Conservation (phyloP, 305 asterid genomes). For the Fraxinus sp. region DNA sequence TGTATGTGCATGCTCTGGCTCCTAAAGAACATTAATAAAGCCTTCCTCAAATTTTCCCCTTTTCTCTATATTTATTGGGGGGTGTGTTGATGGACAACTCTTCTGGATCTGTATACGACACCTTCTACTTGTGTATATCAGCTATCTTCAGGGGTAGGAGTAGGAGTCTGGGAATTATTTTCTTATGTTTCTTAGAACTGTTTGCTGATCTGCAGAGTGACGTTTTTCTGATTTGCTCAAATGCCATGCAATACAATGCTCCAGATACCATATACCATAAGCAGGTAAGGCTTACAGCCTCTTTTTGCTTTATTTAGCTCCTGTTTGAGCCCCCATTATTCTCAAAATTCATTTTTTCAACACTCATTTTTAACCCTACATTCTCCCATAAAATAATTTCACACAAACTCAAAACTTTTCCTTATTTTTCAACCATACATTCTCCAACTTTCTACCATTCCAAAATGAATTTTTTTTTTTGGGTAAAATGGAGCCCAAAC, state of each 20-base stretch:
- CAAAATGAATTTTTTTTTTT: neutral
- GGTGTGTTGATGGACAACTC: neutral
- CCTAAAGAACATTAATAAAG: neutral
- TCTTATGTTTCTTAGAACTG: neutral
- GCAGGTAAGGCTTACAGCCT: slow-evolving; percentile 52
- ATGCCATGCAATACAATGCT: slow-evolving; percentile 94
- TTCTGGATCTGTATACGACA: neutral
- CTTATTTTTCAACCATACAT: neutral
- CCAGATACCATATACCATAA: slow-evolving; percentile 82
- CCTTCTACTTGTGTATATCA: neutral
- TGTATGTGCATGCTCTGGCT: neutral
- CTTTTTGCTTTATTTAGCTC: neutral
- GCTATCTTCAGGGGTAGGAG: slow-evolving; percentile 1
- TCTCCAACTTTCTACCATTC: neutral
- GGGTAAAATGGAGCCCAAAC: neutral
- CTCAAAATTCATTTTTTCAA: neutral
- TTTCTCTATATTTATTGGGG: neutral
- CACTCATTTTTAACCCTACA: neutral
- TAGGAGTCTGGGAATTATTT: neutral
- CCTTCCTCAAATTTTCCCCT: neutral
- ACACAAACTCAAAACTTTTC: neutral
- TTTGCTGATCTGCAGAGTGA: slow-evolving; percentile 62
- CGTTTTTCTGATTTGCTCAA: slow-evolving; percentile 77
- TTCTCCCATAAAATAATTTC: neutral
- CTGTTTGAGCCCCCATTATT: neutral